phyloP scores from a whole-genome alignment of 164 flowering plant species.

The Amborella trichopoda region DNA sequence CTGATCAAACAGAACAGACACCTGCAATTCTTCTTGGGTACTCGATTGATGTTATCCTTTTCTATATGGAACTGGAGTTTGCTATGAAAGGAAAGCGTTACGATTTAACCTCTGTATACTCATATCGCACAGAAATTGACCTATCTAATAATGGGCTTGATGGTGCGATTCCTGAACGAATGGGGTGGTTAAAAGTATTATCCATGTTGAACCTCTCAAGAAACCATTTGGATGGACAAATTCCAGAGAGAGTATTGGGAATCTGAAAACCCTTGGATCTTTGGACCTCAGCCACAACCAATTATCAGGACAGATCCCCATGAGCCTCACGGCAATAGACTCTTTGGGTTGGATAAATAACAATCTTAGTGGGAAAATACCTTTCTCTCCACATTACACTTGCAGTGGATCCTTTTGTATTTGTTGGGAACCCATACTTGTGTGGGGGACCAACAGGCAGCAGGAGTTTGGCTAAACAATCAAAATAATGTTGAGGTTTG shows the following conservation, averaged over 20 bases:
- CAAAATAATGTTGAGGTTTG: too few species aligned
- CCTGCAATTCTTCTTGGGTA: constrained; percentile 2
- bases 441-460: constrained; percentile 5
- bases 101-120: background rate
- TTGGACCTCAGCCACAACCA: constrained; percentile 10
- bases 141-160: constrained; percentile 6
- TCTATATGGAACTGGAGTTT: constrained; percentile 4
- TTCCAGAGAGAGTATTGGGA: constrained; percentile 7
- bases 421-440: constrained; percentile 6
- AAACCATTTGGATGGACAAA: constrained; percentile 5
- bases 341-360: constrained; percentile 5
- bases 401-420: constrained; percentile 6
- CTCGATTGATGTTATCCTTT: background rate
- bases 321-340: constrained; percentile 6
- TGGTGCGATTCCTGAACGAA: constrained; percentile 9
- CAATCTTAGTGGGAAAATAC: constrained; percentile 16
- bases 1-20: constrained; percentile 1
- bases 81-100: constrained; percentile 5
- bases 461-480: too few species aligned
- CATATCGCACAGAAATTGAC: constrained; percentile 9
- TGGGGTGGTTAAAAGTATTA: constrained; percentile 9
- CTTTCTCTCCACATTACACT: constrained; percentile 9
- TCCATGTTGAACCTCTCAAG: constrained; percentile 11
- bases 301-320: constrained; percentile 7
- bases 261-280: constrained; percentile 8